Conservation (phyloP, 2,329 filamentous ascomycete species). For the Lasiodiplodia sp. region DNA sequence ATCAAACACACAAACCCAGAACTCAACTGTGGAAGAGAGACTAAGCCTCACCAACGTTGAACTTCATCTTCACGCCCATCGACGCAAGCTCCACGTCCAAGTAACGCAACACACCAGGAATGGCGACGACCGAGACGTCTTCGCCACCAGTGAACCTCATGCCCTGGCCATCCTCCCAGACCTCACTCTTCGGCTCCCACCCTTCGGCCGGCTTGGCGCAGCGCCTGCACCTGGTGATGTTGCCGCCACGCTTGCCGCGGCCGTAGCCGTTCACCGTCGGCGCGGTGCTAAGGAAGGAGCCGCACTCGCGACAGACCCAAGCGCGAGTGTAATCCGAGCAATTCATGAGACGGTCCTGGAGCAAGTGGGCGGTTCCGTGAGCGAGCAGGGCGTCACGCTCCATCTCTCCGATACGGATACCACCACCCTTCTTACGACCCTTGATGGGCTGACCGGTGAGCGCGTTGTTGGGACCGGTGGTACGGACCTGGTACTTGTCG, state of each 20-base stretch:
- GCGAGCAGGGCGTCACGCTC: constrained; percentile 94
- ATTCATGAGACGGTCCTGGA: constrained; percentile 96
- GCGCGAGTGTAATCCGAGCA: constrained; percentile 92
- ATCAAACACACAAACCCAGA: too few relatives aligned
- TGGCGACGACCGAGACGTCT: constrained; percentile 87
- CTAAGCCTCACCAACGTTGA: constrained; percentile 68
- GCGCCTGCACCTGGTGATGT: constrained; percentile 76
- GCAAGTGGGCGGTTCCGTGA: constrained; percentile 91
- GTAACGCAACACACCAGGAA: constrained; percentile 91
- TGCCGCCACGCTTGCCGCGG: constrained; percentile 65
- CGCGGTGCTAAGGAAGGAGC: constrained; percentile 88
- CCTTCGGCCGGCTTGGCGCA: constrained; percentile 68
- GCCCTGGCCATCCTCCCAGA: constrained; percentile 91
- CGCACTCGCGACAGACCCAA: constrained; percentile 89
- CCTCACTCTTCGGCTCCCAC: constrained; percentile 67
- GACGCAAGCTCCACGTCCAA: constrained; percentile 93
- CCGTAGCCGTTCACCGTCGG: constrained; percentile 68
- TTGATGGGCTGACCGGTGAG: constrained; percentile 97
- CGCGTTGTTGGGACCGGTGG: constrained; percentile 88
- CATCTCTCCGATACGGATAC: constrained; percentile 99
- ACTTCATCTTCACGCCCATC: constrained; percentile 96
- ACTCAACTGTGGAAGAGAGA: not conserved
- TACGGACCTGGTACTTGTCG: constrained; percentile 98
- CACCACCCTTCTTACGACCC: constrained; percentile 92
- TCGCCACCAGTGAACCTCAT: constrained; percentile 86